Conservation (phyloP, 2,329 filamentous ascomycete genomes). For the Taxawa tesnikishii region DNA sequence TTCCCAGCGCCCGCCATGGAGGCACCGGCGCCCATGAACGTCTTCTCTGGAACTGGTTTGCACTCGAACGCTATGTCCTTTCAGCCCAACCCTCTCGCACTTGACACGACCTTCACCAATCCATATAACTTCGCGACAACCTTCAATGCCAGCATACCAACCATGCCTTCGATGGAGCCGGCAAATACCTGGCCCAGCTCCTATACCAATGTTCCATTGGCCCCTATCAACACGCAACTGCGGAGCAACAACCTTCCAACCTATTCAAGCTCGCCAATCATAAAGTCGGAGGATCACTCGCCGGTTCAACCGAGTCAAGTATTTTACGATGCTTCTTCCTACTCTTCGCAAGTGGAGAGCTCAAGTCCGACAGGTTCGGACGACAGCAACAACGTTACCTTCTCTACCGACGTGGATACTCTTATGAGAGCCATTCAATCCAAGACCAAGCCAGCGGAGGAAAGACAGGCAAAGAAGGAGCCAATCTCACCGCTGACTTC, state of each 20-base stretch:
- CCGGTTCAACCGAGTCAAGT: conserved; percentile 28
- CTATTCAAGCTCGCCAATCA: conserved; percentile 20
- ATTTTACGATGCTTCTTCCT: conserved; percentile 22
- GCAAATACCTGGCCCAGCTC: conserved; percentile 3
- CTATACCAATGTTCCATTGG: conserved; percentile 3
- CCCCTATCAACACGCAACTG: conserved; percentile 9
- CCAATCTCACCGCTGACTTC: background rate
- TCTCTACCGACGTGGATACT: conserved; percentile 16
- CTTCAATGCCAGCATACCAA: conserved; percentile 5
- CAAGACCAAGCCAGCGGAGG: conserved; percentile 37
- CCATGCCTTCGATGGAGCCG: conserved; percentile 1
- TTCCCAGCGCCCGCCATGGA: conserved; percentile 1
- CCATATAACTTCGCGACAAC: conserved; percentile 2
- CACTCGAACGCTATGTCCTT: conserved; percentile 3
- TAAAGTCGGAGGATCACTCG: conserved; percentile 30
- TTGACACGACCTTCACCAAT: conserved; percentile 4
- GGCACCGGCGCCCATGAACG: conserved; percentile 3
- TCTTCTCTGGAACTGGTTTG: conserved; percentile 2
- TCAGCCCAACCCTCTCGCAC: conserved; percentile 1
- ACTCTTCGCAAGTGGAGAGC: conserved; percentile 9
- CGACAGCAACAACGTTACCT: conserved; percentile 3
- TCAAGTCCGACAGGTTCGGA: conserved; percentile 2
- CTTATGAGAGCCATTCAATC: conserved; percentile 82
- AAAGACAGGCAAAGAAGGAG: background rate
- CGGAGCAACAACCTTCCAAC: conserved; percentile 16